Percentiles rank a stretch among this genome's conserved stretches.
Evolutionary conservation across 495 filamentous ascomycete species (phyloP).

Genomic region (Hapsidospora chrysogenum): DNA sequence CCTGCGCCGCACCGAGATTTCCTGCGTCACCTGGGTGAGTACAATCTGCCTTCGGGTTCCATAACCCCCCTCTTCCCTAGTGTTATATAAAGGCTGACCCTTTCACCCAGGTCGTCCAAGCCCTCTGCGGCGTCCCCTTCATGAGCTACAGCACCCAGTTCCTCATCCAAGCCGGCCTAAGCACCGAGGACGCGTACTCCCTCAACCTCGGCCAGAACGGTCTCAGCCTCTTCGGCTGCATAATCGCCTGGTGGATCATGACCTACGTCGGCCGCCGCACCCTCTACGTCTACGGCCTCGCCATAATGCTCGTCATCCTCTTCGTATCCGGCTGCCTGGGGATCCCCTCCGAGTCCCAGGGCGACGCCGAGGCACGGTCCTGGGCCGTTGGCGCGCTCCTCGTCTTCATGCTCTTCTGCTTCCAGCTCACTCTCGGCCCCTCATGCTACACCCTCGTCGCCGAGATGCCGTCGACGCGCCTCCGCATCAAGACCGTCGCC

Average conservation of each 20-base stretch:
- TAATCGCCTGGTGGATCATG: slow-evolving; percentile 23
- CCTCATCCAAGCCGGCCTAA: slow-evolving; percentile 40
- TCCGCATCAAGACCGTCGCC: slow-evolving; percentile 32
- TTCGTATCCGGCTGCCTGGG: slow-evolving; percentile 16
- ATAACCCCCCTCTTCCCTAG: neutral
- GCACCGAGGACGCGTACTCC: slow-evolving; percentile 26
- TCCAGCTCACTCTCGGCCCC: slow-evolving; percentile 26
- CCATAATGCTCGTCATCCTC: slow-evolving; percentile 11
- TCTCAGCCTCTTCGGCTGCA: slow-evolving; percentile 21
- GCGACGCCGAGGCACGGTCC: slow-evolving; percentile 3
- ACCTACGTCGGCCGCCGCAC: slow-evolving; percentile 19
- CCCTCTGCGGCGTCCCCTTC: slow-evolving; percentile 38
- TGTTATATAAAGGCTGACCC: slow-evolving; percentile 24
- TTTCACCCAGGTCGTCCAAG: slow-evolving; percentile 37
- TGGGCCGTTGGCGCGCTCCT: slow-evolving; percentile 21
- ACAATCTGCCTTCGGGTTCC: slow-evolving; percentile 36
- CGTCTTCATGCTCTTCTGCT: slow-evolving; percentile 24
- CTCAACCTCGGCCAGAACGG: slow-evolving; percentile 8
- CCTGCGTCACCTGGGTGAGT: slow-evolving; percentile 40
- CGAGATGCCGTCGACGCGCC: slow-evolving; percentile 30
- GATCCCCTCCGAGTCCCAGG: slow-evolving; percentile 19
- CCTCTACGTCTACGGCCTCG: slow-evolving; percentile 21
- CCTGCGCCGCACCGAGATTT: slow-evolving; percentile 42
- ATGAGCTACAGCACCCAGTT: slow-evolving; percentile 48
- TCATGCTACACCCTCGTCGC: slow-evolving; percentile 34